A percentile compares a stretch with the other conserved stretches of the same genome.
Conservation (phyloP, 2,329 filamentous ascomycete genomes). For the Alternaria arbusti region DNA sequence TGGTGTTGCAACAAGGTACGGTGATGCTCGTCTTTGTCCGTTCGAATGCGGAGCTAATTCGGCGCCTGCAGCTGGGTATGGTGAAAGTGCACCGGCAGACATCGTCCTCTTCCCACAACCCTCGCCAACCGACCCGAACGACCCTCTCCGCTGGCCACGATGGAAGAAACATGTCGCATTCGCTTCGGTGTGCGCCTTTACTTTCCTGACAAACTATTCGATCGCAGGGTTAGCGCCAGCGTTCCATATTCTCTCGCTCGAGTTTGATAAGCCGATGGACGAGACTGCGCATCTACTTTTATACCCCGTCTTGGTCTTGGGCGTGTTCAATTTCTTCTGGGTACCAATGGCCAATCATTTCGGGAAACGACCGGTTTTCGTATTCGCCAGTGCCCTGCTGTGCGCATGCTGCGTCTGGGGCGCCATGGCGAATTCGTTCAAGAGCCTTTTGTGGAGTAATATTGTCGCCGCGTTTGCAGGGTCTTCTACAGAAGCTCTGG, state of each 20-base stretch:
- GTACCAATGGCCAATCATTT: slow-evolving; percentile 57
- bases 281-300: slow-evolving; percentile 51
- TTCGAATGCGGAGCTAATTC: background rate
- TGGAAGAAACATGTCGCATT: slow-evolving; percentile 54
- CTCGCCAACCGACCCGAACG: slow-evolving; percentile 54
- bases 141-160: slow-evolving; percentile 57
- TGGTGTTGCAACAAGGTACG: slow-evolving; percentile 41
- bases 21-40: background rate
- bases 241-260: slow-evolving; percentile 52
- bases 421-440: slow-evolving; percentile 50
- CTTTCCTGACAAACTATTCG: slow-evolving; percentile 55
- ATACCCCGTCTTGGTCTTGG: slow-evolving; percentile 56
- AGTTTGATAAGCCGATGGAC: slow-evolving; percentile 55
- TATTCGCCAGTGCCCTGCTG: slow-evolving; percentile 54
- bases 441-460: slow-evolving; percentile 54
- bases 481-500: slow-evolving; percentile 54
- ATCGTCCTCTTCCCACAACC: slow-evolving; percentile 58
- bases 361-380: slow-evolving; percentile 57
- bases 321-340: slow-evolving; percentile 61
- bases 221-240: slow-evolving; percentile 55
- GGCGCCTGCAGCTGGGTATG: background rate
- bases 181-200: slow-evolving; percentile 51
- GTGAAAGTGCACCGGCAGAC: background rate
- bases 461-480: slow-evolving; percentile 56
- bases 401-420: slow-evolving; percentile 57